These are phyloP conservation scores for Jamesozyma rosinii DNA, from an alignment of 805 yeast species.

Conservation along the genomic window DNA sequence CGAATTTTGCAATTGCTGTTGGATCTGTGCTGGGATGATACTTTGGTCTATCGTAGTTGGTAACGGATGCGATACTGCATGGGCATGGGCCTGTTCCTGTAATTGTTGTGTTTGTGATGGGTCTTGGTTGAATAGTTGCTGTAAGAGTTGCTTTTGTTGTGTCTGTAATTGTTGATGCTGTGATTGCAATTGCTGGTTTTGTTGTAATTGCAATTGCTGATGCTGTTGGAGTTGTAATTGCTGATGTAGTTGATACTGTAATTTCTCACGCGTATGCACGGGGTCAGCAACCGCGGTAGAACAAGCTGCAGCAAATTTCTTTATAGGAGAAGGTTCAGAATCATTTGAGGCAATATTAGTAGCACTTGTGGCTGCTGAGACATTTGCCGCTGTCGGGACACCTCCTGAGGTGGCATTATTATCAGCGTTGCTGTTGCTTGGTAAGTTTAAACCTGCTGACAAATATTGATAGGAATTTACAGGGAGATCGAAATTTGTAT, in stretches of 20 bases:
- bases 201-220: constrained; percentile 15
- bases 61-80: constrained; percentile 6
- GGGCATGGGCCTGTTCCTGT: constrained; percentile 4
- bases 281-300: no score
- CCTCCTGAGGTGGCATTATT: neutral
- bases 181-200: constrained; percentile 22
- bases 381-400: neutral
- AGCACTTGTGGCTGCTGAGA: neutral
- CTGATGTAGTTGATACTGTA: constrained; percentile 14
- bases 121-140: constrained; percentile 9
- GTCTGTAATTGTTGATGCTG: constrained; percentile 19
- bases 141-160: constrained; percentile 14
- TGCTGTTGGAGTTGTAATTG: constrained; percentile 15
- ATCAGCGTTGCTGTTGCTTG: neutral
- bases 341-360: neutral
- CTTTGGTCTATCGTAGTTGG: constrained; percentile 11
- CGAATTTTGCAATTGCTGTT: constrained; percentile 4
- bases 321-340: neutral
- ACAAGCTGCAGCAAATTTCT: neutral
- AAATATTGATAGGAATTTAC: neutral
- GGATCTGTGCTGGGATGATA: constrained; percentile 5
- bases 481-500: neutral
- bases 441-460: neutral
- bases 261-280: constrained; percentile 11
- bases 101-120: constrained; percentile 3